Evolutionary conservation across 1,139 yeast genomes (phyloP), one percentile per base, ranked within the genome.

Genomic region (Suhomyces maxii): DNA sequence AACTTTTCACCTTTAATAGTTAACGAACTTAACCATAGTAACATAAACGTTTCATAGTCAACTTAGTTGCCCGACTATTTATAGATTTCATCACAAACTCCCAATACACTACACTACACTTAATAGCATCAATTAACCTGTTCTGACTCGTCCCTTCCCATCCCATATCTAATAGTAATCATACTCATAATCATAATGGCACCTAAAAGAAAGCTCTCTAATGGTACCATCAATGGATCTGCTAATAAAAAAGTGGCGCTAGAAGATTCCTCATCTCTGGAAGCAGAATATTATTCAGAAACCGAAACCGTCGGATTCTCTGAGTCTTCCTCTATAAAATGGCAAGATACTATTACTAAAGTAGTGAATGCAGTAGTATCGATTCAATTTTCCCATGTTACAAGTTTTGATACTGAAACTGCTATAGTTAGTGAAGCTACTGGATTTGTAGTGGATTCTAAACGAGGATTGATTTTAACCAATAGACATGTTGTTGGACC

Each of bases 401-500:
- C 84, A 13, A 83, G 85, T 51, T 90, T 90, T 60, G 98, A 91
- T 60, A 86, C 95, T 34, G 98, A 91, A 57, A 68, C 83, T 2
- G 84, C 96, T 1, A 68, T 86, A 35, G 90, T 86, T 18, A 84
- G 95, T 51, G 96, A 90, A 63, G 97, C 97, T 13, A 89, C 97
- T 1, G 98, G 97, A 7, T 90, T 91, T 64, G 89, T 91, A n/a
- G 97, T 91, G 10, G 97, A 91, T 64, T 77, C 91, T 3, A 73
- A 77, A 46, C 67, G 81, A 37, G 98, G 98, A 8, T 78, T 89
- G 52, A 89, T 91, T 49, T 75, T 91, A 61, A 91, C 97, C 11
- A 91, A 91, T 68, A 80, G 97, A 63, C 97, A 90, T 62, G 97
- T 90, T 39, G 96, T 90, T 37, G 96, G 97, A 1, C 90, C 96